Evolutionary conservation across 2,329 filamentous ascomycete species (phyloP).

Genomic region (Pestalotiopsis sp.): DNA sequence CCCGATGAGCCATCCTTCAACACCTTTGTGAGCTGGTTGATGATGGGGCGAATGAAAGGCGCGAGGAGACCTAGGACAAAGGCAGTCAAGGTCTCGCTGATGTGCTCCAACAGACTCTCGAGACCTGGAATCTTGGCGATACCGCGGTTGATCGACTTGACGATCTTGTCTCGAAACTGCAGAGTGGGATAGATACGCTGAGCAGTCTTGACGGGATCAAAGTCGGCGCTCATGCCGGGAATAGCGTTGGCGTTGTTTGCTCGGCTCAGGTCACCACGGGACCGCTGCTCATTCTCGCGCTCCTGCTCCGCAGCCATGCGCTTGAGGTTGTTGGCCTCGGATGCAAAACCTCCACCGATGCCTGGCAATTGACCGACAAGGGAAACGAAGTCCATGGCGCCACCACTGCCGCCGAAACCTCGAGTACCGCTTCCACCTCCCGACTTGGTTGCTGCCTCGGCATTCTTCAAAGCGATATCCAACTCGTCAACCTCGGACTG

Average conservation of each 20-base stretch:
- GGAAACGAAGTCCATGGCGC: conserved; percentile 65
- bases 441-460: conserved; percentile 52
- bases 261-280: conserved; percentile 37
- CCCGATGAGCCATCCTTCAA: conserved; percentile 85
- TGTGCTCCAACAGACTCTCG: conserved; percentile 87
- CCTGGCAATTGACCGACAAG: conserved; percentile 77
- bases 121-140: conserved; percentile 93
- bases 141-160: conserved; percentile 80
- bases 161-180: conserved; percentile 90
- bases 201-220: conserved; percentile 78
- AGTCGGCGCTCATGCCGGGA: conserved; percentile 74
- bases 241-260: conserved; percentile 59
- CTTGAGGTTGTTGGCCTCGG: conserved; percentile 67
- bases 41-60: conserved; percentile 90
- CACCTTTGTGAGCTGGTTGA: conserved; percentile 80
- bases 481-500: conserved; percentile 85
- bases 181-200: conserved; percentile 93
- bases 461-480: conserved; percentile 73
- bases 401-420: conserved; percentile 45
- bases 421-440: conserved; percentile 39
- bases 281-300: conserved; percentile 37
- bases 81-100: conserved; percentile 88
- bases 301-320: conserved; percentile 66
- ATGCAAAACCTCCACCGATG: conserved; percentile 66
- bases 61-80: conserved; percentile 91